phyloP scores from a whole-genome alignment of 2,329 filamentous ascomycete genomes.

The Xylaria sp. region DNA sequence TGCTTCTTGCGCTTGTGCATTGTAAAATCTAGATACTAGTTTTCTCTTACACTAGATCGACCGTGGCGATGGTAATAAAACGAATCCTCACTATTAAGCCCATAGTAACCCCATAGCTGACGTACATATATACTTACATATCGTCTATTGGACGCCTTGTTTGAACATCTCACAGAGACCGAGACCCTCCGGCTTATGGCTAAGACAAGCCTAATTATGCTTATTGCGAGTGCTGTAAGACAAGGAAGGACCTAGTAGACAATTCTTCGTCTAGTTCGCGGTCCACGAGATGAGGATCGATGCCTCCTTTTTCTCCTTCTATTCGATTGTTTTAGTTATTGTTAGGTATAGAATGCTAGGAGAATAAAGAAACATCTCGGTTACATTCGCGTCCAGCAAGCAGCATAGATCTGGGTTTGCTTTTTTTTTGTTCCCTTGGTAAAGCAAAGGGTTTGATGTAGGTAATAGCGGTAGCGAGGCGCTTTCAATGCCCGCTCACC shows the following conservation, averaged over 20 bases:
- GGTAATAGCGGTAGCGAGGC: neutral
- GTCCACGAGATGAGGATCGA: neutral
- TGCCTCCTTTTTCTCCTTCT: neutral
- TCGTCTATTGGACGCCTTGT: constrained; percentile 30
- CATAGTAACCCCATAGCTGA: neutral
- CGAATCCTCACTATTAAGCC: neutral
- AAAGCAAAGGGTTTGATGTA: neutral
- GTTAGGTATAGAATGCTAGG: neutral
- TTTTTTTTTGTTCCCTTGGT: neutral
- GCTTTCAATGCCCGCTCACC: neutral
- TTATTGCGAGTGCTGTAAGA: constrained; percentile 33
- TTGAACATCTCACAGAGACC: constrained; percentile 19
- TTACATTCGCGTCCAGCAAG: neutral
- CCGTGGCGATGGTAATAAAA: too few species aligned
- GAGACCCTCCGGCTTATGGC: constrained; percentile 26
- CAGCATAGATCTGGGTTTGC: neutral
- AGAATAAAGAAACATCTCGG: neutral
- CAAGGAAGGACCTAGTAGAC: constrained; percentile 20
- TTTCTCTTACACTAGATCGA: neutral
- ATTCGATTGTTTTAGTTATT: neutral
- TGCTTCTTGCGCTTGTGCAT: constrained; percentile 17
- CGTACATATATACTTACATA: neutral
- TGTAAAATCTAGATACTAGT: neutral
- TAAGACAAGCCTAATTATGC: constrained; percentile 31
- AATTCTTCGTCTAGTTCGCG: constrained; percentile 1